A percentile compares a stretch with the other conserved stretches of the same genome.
Conservation (phyloP, 441 rosid species). For the Mallotus japonicus region DNA sequence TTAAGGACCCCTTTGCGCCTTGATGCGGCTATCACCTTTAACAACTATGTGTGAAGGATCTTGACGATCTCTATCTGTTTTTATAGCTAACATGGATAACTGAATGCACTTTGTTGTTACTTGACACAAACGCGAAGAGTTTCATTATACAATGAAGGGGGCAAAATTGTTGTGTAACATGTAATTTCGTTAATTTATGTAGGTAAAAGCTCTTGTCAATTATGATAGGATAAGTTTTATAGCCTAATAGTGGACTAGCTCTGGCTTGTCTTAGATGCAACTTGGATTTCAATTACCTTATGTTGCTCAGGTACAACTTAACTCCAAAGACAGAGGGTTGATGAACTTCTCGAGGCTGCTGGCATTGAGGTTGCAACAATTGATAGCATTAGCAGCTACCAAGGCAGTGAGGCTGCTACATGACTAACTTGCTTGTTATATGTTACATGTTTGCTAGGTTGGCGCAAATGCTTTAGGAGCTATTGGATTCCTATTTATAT, state of each 20-base stretch:
- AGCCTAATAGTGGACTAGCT: neutral
- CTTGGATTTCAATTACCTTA: conserved; percentile 49
- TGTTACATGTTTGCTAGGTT: too few relatives aligned
- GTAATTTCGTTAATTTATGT: too few relatives aligned
- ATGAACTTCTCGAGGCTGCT: conserved; percentile 70
- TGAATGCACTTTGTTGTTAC: conserved; percentile 82
- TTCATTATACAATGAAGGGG: too few relatives aligned
- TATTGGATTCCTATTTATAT: too few relatives aligned
- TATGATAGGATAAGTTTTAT: neutral
- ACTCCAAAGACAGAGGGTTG: conserved; percentile 79
- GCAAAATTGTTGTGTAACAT: too few relatives aligned
- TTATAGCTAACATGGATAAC: conserved; percentile 94
- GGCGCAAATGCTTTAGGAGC: too few relatives aligned
- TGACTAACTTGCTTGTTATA: too few relatives aligned
- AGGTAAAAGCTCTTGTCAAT: neutral
- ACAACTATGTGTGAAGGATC: too few relatives aligned
- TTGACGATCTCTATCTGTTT: conserved; percentile 15
- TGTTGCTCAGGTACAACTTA: conserved; percentile 88
- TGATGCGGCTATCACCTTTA: too few relatives aligned
- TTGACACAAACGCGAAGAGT: conserved; percentile 47
- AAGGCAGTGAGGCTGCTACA: conserved; percentile 97
- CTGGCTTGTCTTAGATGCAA: neutral
- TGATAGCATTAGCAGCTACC: conserved; percentile 64
- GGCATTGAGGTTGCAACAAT: conserved; percentile 95
- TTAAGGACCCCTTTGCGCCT: too few relatives aligned